Evolutionary conservation across 352 stramenopile genomes (phyloP), one percentile per base, ranked within the genome.

Genomic region (Blastocystis sp.): DNA sequence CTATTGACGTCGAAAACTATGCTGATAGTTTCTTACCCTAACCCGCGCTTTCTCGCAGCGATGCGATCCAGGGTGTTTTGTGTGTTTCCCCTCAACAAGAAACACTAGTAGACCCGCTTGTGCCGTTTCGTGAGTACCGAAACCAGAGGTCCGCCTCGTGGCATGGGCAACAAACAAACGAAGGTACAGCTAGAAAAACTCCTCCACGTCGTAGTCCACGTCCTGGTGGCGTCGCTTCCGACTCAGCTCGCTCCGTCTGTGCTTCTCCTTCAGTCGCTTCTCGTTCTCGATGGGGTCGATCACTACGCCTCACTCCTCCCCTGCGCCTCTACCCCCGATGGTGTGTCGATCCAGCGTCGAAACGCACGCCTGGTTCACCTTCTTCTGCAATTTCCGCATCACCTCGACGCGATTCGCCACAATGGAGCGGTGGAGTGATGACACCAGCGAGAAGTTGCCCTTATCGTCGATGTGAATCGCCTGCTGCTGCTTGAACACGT

Each of bases 301-400:
- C 24, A 85, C 74, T 69, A 85, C 2, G n/a, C 65, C n/a, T 65
- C 19, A 81, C 2, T n/a, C 19, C n/a, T n/a, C 9, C 4, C n/a
- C 4, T 21, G 29, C 9, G 50, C 3, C 24, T 24, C 26, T 37
- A 81, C 71, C 41, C 45, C n/a, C 55, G 45, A 63, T 63, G 50
- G 41, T 63, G n/a, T 85, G 41, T 51, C 55, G 67, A 69, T 63
- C 24, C 3, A 62, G 21, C 16, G 50, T 70, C 31, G 74, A 67
- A 16, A 85, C 66, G 74, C 55, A 85, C 13, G 74, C 74, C 26
- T 85, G 74, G 45, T 85, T 85, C 55, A 85, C 74, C 45, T 85
- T 85, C 74, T 85, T 85, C 26, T 85, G 74, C 3, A 85, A 31
- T 69, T 85, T 85, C 12, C 55, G 50, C 74, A 85, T 85, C 19